phyloP scores from a whole-genome alignment of 805 yeast genomes.

The Lachancea lanzarotensis region DNA sequence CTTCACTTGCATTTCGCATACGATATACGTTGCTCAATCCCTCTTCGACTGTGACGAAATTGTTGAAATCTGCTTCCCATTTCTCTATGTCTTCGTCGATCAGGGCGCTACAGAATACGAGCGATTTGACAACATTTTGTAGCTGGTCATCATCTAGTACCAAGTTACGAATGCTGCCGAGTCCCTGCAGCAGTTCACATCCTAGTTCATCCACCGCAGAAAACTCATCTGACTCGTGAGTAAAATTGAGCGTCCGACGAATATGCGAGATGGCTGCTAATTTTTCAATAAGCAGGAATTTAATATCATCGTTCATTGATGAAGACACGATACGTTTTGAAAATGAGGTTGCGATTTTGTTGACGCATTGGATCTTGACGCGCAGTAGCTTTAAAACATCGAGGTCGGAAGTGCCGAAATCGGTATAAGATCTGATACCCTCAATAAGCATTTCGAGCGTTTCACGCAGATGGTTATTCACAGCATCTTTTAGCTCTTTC shows the following conservation, averaged over 20 bases:
- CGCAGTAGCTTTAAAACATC: slow-evolving; percentile 9
- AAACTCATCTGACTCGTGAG: slow-evolving; percentile 4
- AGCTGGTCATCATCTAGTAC: slow-evolving; percentile 10
- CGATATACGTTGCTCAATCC: slow-evolving; percentile 53
- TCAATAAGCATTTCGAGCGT: slow-evolving; percentile 12
- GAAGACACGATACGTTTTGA: slow-evolving; percentile 2
- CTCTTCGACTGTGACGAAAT: slow-evolving; percentile 64
- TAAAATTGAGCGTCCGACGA: neutral
- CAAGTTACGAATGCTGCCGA: slow-evolving; percentile 13
- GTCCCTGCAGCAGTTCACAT: slow-evolving; percentile 19
- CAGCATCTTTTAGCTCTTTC: slow-evolving; percentile 16
- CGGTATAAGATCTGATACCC: slow-evolving; percentile 8
- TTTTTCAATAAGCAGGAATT: neutral
- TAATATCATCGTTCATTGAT: neutral
- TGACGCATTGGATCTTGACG: slow-evolving; percentile 15
- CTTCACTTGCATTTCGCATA: slow-evolving; percentile 57
- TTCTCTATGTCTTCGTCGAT: slow-evolving; percentile 38
- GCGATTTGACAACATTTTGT: slow-evolving; percentile 20
- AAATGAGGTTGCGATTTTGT: slow-evolving; percentile 7
- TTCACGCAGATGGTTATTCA: slow-evolving; percentile 15
- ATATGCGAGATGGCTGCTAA: neutral
- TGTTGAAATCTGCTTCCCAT: slow-evolving; percentile 60
- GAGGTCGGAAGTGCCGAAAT: neutral
- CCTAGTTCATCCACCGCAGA: slow-evolving; percentile 17
- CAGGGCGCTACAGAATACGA: slow-evolving; percentile 37